These are phyloP conservation scores for Thozetella sp. DNA, from an alignment of 495 filamentous ascomycete genomes.

Conservation along the genomic window DNA sequence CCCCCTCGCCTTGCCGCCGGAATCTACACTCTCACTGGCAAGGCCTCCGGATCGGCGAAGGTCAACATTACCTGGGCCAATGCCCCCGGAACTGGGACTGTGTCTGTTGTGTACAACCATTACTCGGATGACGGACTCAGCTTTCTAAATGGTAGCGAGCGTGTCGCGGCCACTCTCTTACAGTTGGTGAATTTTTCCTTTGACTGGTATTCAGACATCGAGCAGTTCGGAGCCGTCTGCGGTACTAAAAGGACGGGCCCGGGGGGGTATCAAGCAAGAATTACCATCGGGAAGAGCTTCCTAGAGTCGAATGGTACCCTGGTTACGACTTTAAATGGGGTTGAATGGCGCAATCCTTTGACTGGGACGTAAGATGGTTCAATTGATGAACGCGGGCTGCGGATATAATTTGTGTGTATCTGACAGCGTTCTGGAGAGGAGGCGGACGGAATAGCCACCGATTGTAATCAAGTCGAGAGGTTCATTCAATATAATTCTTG, in stretches of 20 bases:
- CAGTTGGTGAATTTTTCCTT: neutral
- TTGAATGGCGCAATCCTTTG: no score
- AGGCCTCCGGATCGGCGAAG: conserved; percentile 9
- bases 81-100: conserved; percentile 6
- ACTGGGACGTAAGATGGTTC: no score
- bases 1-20: conserved; percentile 6
- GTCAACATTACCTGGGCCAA: conserved; percentile 1
- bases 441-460: no score
- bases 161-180: conserved; percentile 7
- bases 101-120: conserved; percentile 15
- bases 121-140: conserved; percentile 15
- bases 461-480: no score
- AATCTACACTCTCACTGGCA: conserved; percentile 14
- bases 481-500: no score
- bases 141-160: conserved; percentile 15
- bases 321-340: conserved; percentile 18
- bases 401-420: no score
- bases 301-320: conserved; percentile 18
- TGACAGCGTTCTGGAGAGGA: no score
- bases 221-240: conserved; percentile 6
- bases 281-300: conserved; percentile 12
- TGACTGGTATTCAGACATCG: conserved; percentile 19
- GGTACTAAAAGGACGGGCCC: conserved; percentile 19
- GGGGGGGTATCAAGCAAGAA: conserved; percentile 16
- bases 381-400: no score